phyloP scores from a whole-genome alignment of 108 stramenopile genomes.

The Pseudonitzschia pungens region DNA sequence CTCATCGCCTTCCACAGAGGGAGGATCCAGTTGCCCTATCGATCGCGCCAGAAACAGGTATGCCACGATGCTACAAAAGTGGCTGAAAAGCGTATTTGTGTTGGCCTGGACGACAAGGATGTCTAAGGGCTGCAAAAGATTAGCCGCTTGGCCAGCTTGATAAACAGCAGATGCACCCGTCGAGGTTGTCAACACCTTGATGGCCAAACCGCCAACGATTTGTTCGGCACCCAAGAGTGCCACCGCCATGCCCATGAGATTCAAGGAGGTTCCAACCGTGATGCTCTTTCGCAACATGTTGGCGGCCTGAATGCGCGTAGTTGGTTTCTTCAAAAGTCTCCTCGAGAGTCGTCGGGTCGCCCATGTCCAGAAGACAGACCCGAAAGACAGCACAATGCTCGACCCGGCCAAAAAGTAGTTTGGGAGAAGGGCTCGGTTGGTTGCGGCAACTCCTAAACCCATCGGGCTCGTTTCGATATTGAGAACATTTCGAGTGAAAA shows the following conservation, averaged over 20 bases:
- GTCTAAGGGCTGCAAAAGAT: slow-evolving; percentile 79
- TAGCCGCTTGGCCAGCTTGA: slow-evolving; percentile 12
- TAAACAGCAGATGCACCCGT: slow-evolving; percentile 35
- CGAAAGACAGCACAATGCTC: slow-evolving; percentile 49
- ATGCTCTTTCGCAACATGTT: slow-evolving; percentile 76
- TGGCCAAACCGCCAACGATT: slow-evolving; percentile 87
- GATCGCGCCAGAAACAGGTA: slow-evolving; percentile 64
- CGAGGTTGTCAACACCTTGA: slow-evolving; percentile 67
- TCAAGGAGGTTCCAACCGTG: slow-evolving; percentile 64
- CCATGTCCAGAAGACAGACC: slow-evolving; percentile 87
- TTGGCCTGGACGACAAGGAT: slow-evolving; percentile 92
- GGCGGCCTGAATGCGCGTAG: slow-evolving; percentile 56
- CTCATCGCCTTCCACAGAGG: slow-evolving; percentile 57
- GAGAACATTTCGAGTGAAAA: slow-evolving; percentile 77
- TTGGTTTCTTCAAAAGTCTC: slow-evolving; percentile 48
- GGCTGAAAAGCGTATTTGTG: slow-evolving; percentile 89
- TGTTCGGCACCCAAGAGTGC: slow-evolving; percentile 85
- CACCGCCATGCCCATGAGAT: slow-evolving; percentile 81
- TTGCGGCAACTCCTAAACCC: slow-evolving; percentile 1
- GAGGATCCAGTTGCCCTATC: slow-evolving; percentile 66
- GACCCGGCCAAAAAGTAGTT: slow-evolving; percentile 71
- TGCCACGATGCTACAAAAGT: slow-evolving; percentile 80
- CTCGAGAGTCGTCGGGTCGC: slow-evolving; percentile 65
- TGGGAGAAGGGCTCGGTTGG: slow-evolving; percentile 10
- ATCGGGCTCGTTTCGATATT: slow-evolving; percentile 10